These are phyloP conservation scores for Aspergillus sp. DNA, from an alignment of 2,329 filamentous ascomycete genomes.

Conservation along the genomic window DNA sequence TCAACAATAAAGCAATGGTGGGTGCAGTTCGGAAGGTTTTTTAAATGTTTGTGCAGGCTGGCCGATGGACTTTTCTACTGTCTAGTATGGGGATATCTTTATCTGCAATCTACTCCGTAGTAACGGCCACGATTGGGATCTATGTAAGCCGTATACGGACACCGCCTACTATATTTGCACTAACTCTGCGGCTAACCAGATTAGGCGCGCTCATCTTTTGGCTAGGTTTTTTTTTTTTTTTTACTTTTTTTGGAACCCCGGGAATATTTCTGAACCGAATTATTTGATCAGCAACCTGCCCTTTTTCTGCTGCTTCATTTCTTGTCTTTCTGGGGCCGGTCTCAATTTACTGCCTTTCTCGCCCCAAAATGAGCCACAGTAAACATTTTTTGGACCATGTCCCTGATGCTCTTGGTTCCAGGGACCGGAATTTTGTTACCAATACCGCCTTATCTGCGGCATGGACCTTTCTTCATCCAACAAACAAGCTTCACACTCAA, in stretches of 20 bases:
- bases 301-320: neutral
- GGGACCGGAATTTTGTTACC: slow-evolving; percentile 10
- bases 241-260: neutral
- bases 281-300: neutral
- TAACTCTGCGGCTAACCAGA: neutral
- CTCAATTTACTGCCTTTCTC: neutral
- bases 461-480: slow-evolving; percentile 75
- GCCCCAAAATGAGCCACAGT: neutral
- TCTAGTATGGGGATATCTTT: no score
- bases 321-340: neutral
- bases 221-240: neutral
- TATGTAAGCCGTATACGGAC: no score
- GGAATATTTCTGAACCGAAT: no score
- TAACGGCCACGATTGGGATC: no score
- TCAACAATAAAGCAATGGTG: no score
- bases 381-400: neutral
- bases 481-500: slow-evolving; percentile 63
- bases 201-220: no score
- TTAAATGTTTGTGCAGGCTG: no score
- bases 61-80: no score
- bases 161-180: neutral
- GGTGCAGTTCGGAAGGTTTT: no score
- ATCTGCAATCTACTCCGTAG: no score
- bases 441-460: slow-evolving; percentile 57
- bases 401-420: neutral